These are phyloP conservation scores for Rhodotorula kratochvilovae DNA, from an alignment of 768 basidiomycete genomes.

Conservation along the genomic window DNA sequence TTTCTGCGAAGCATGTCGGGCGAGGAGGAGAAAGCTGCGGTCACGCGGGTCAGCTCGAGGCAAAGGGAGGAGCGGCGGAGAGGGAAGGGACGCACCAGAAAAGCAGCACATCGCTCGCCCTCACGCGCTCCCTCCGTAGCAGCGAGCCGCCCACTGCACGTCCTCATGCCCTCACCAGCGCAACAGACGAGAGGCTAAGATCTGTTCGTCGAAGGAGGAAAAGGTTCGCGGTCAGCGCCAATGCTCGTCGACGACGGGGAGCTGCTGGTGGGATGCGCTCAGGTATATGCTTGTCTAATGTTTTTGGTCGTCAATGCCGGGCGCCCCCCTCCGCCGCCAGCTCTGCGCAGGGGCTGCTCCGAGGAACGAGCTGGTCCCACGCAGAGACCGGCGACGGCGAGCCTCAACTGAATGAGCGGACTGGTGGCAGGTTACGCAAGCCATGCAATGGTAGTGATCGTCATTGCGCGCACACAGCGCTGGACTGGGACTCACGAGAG, in stretches of 20 bases:
- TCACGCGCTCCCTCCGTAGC: too few species aligned
- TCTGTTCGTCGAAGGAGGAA: too few species aligned
- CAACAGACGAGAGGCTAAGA: too few species aligned
- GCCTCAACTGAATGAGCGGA: not conserved
- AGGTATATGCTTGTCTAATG: constrained; percentile 26
- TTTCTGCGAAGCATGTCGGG: too few species aligned
- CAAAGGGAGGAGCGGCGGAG: too few species aligned
- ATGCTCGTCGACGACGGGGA: not conserved
- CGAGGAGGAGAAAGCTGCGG: too few species aligned
- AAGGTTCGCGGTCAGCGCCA: not conserved
- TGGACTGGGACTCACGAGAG: not conserved
- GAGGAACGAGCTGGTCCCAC: not conserved
- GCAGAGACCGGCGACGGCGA: not conserved
- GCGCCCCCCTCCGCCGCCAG: not conserved
- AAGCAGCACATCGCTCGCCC: too few species aligned
- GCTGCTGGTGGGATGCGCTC: not conserved
- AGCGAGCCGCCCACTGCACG: too few species aligned
- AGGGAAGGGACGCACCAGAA: too few species aligned
- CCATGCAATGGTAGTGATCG: constrained; percentile 11
- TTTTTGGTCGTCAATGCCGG: not conserved
- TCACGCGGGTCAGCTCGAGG: too few species aligned
- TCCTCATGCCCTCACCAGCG: too few species aligned
- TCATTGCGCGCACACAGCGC: not conserved
- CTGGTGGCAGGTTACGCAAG: not conserved
- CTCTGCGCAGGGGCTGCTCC: not conserved